A percentile compares a stretch with the other conserved stretches of the same genome.
Evolutionary conservation across 495 filamentous ascomycete species (phyloP).

Genomic region (Cudoniella acicularis): DNA sequence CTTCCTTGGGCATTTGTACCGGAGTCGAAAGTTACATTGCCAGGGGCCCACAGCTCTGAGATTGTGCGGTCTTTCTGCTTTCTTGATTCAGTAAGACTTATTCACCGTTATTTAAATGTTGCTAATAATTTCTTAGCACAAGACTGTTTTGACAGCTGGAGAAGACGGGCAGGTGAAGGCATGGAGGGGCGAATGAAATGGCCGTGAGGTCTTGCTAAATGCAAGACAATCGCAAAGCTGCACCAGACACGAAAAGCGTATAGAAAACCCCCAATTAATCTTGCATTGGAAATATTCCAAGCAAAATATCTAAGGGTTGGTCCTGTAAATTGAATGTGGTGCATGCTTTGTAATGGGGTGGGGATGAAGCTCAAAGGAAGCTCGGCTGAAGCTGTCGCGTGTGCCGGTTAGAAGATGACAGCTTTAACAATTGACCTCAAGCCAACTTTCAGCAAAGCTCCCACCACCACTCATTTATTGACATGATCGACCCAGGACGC

Average conservation of each 20-base stretch:
- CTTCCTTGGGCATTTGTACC: constrained; percentile 59
- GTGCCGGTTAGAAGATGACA: constrained; percentile 18
- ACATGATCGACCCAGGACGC: constrained; percentile 3
- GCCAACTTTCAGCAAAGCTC: constrained; percentile 1
- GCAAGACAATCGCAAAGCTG: no score
- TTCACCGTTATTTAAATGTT: constrained; percentile 1
- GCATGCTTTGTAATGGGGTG: not conserved
- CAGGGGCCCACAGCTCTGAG: constrained; percentile 79
- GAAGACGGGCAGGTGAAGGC: constrained; percentile 73
- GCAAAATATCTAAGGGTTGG: not conserved
- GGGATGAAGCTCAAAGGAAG: not conserved
- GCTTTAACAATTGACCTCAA: constrained; percentile 11
- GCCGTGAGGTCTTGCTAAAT: not conserved
- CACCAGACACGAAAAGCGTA: no score
- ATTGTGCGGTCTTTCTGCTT: constrained; percentile 77
- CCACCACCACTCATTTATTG: constrained; percentile 6
- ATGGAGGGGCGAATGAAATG: constrained; percentile 40
- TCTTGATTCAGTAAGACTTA: constrained; percentile 55
- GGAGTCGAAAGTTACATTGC: constrained; percentile 59
- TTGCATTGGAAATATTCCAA: no score
- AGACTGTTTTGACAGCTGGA: constrained; percentile 70
- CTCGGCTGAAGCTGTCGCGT: constrained; percentile 16
- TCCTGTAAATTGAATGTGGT: not conserved
- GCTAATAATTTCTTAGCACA: constrained; percentile 41
- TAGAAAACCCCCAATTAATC: not conserved